Percentiles rank a stretch among this genome's conserved stretches.
These are phyloP conservation scores for Gypsophila paniculata DNA, from an alignment of 179 eudicot genomes.

Conservation along the genomic window DNA sequence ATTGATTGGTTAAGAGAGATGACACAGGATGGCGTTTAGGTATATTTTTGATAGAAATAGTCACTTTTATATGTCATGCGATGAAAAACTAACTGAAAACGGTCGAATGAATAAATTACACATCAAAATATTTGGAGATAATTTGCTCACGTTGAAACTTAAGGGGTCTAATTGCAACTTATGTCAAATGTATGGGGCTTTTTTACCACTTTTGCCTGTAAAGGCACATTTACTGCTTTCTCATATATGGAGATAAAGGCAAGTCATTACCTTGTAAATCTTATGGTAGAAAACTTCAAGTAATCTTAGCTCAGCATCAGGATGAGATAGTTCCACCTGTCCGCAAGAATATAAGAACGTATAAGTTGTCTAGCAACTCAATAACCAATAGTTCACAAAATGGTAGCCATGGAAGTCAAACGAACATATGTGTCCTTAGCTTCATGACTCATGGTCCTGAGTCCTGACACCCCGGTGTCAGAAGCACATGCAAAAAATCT, in stretches of 20 bases:
- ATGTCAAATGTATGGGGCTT: too few species aligned
- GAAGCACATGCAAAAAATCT: background rate
- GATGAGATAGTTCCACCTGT: constrained; percentile 86
- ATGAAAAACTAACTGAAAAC: background rate
- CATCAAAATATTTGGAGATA: too few species aligned
- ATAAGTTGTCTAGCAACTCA: constrained; percentile 6
- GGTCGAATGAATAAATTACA: background rate
- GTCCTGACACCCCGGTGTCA: background rate
- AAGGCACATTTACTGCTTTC: background rate
- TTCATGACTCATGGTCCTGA: too few species aligned
- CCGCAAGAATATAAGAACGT: constrained; percentile 7
- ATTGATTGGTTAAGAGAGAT: too few species aligned
- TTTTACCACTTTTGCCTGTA: too few species aligned
- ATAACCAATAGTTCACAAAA: constrained; percentile 3
- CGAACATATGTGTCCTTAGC: background rate
- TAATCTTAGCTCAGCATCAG: constrained; percentile 80
- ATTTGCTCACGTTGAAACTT: too few species aligned
- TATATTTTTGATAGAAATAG: too few species aligned
- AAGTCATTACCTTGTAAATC: constrained; percentile 69
- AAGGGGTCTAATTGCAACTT: too few species aligned
- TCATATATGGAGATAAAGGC: background rate
- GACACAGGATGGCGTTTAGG: too few species aligned
- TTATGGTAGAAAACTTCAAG: constrained; percentile 96
- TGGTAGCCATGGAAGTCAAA: background rate
- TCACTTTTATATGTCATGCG: too few species aligned